Evolutionary conservation across 2,329 filamentous ascomycete species (phyloP), one percentile per base, ranked within the genome.

Genomic region (Teratosphaeria nubilosa): DNA sequence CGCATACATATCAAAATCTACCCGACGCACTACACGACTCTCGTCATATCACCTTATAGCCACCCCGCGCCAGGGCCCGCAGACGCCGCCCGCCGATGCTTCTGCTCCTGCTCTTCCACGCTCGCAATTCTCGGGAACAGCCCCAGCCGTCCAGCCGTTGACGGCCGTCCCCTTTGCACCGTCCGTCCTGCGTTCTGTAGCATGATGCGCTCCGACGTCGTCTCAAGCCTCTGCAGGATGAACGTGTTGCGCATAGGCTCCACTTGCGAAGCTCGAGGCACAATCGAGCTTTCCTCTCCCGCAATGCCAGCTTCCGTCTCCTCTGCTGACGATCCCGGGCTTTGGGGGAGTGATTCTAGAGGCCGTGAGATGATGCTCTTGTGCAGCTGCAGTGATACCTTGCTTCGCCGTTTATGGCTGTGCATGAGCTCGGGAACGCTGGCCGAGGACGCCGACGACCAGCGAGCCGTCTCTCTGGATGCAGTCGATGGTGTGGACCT

Each of bases 401-500:
- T 60, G 53, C 63, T 63, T 31, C 59, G 60, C 57, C 59, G 60
- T 54, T 64, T 64, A 10, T 48, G 41, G 55, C 64, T 65, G 59
- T 66, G 68, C 32, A 69, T 51, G 13, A 71, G 60, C 32, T 70
- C 69, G 1, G 69, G 67, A 24, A 68, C 58, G 32, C 65, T 67
- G 41, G 51, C 63, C 9, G 65, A 59, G 13, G 68, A 69, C 24
- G 56, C 27, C 6, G 65, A 66, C 2, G 68, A 70, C 65, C 67
- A 70, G 6, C 69, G 62, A 4, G 59, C 63, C 7, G 59, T 63
- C 1, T 66, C 65, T 20, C 59, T 61, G 50, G 51, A 55, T 5
- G 48, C 51, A 11, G 25, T 24, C 13, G 27, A n/a, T 20, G 50
- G 48, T 13, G 22, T 51, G 5, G 60, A 63, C 14, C 61, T 61